Base-by-base conservation (phyloP, 2,329 filamentous ascomycete genomes). In the Lizonia empirigonia region DNA sequence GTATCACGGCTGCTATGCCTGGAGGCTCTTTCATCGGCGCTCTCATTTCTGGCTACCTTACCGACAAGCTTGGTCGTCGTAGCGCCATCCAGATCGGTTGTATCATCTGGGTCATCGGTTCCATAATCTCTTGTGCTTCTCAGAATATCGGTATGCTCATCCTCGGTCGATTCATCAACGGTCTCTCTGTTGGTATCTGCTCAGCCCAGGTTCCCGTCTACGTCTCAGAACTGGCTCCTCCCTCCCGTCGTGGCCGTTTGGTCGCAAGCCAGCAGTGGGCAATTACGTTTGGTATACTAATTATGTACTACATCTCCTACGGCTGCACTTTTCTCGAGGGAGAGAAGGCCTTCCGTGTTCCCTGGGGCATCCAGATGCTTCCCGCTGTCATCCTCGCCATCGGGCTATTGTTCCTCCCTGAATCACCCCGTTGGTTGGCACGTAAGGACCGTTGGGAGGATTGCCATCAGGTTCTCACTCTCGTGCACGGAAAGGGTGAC, bases 201-300 rank as follows among this genome's bases (percentile, higher is more conserved):
- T 86, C 83, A 29, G 83, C 85, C 7, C 85, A 89, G 61, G 87
- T 87, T 2, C 85, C 85, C 3, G 85, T 88, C 24, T 89, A 88
- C 65, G 81, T 88, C 18, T 81, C 85, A 18, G 86, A 89, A 67
- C 78, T 89, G 23, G 83, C 86, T 15, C 82, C 82, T 37, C 79
- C 80, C 1, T 71, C 71, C 26, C 78, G 77, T 62, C 81, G 86
- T 55, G 87, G 86, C 13, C 80, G 85, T 34, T 78, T 91, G 26
- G 86, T 91, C 13, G 85, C 86, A 44, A 81, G 84, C 34, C 87
- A 91, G 69, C 88, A 91, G 69, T 87, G 86, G 78, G 85, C 87
- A 20, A 90, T 91, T 54, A 88, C 88, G 58, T 88, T 80, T 80
- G 85, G 72, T 23, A 73, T 80, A 32, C 32, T 74, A 9, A 69